These are phyloP conservation scores for Phytophthora sp. DNA, from an alignment of 352 stramenopile species.

Conservation along the genomic window DNA sequence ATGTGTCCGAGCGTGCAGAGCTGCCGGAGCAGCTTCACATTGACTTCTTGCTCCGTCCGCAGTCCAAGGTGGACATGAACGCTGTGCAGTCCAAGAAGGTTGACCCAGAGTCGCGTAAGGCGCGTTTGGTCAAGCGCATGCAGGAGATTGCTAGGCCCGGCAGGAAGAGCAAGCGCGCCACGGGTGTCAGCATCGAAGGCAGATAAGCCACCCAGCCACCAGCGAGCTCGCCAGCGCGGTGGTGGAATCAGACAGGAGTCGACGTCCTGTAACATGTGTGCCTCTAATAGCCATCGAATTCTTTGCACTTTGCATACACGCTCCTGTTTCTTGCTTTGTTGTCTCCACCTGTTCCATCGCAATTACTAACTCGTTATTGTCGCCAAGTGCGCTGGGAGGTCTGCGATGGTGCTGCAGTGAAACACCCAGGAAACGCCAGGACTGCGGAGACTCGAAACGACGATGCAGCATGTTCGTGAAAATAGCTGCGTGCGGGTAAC, in stretches of 20 bases:
- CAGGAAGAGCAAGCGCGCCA: constrained; percentile 77
- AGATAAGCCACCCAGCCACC: constrained; percentile 49
- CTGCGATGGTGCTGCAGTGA: constrained; percentile 11
- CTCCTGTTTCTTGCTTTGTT: constrained; percentile 10
- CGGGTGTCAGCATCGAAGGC: constrained; percentile 82
- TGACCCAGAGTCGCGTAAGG: constrained; percentile 81
- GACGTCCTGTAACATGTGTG: constrained; percentile 23
- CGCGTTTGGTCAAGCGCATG: constrained; percentile 87
- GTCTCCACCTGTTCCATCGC: background rate
- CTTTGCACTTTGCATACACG: constrained; percentile 36
- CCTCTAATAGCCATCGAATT: constrained; percentile 24
- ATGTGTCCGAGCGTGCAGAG: constrained; percentile 69
- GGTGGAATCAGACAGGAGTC: constrained; percentile 3
- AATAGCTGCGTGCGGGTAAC: constrained; percentile 21
- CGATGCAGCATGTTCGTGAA: constrained; percentile 8
- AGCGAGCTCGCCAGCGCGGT: constrained; percentile 4
- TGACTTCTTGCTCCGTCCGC: constrained; percentile 84
- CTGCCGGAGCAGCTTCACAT: constrained; percentile 80
- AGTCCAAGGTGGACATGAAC: constrained; percentile 81
- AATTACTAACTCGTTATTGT: constrained; percentile 17
- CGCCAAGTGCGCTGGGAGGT: background rate
- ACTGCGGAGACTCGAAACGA: constrained; percentile 20
- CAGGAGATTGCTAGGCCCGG: constrained; percentile 82
- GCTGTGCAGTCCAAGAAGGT: constrained; percentile 63
- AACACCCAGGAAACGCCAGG: constrained; percentile 17